Evolutionary conservation across 257 asterid species (phyloP).

Genomic region (Gentiana straminea): DNA sequence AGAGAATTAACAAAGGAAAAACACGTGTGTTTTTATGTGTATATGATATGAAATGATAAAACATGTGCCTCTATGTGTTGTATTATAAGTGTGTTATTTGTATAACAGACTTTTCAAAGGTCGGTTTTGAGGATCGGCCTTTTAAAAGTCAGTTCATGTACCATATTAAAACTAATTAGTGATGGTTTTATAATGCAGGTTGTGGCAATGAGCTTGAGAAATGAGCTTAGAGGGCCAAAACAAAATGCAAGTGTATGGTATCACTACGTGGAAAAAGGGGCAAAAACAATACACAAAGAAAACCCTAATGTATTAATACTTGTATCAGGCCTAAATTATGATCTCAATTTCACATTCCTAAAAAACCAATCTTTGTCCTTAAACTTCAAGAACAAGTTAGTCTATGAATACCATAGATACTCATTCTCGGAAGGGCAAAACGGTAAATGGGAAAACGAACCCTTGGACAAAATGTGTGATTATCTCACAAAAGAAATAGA

Average conservation of each 20-base stretch:
- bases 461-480: constrained; percentile 20
- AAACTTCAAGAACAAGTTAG: constrained; percentile 23
- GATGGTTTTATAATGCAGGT: constrained; percentile 22
- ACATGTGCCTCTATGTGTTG: neutral
- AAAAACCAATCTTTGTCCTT: constrained; percentile 19
- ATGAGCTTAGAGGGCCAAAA: constrained; percentile 54
- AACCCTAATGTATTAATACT: constrained; percentile 37
- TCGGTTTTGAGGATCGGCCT: too few relatives aligned
- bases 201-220: constrained; percentile 45
- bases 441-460: neutral
- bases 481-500: constrained; percentile 10
- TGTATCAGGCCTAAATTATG: constrained; percentile 38
- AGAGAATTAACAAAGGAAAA: too few relatives aligned
- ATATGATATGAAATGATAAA: too few relatives aligned
- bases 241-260: constrained; percentile 34
- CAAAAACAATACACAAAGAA: constrained; percentile 22
- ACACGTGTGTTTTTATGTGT: too few relatives aligned
- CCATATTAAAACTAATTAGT: neutral
- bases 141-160: too few relatives aligned
- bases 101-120: too few relatives aligned
- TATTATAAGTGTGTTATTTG: too few relatives aligned
- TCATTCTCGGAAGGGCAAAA: constrained; percentile 12
- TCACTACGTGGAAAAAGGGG: constrained; percentile 27
- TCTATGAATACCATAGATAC: constrained; percentile 47
- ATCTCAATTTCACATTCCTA: constrained; percentile 25